phyloP scores from a whole-genome alignment of 345 rosid species.

The Turritis glabra region DNA sequence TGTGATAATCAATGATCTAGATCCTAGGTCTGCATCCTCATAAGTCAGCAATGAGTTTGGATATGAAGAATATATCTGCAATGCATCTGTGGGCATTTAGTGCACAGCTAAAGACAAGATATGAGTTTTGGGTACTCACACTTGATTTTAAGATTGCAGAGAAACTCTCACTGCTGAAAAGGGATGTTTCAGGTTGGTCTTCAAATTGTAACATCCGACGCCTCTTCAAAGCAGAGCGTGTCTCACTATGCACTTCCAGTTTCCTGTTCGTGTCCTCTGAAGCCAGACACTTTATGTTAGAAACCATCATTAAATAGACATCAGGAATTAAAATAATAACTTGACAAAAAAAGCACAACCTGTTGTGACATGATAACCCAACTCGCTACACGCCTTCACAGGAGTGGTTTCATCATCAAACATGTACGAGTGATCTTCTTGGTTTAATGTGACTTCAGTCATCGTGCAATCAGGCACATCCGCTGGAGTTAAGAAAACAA shows the following conservation, averaged over 20 bases:
- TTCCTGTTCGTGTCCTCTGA: constrained; percentile 59
- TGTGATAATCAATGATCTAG: neutral
- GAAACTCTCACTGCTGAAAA: constrained; percentile 61
- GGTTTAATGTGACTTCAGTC: constrained; percentile 64
- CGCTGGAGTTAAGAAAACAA: constrained; percentile 3
- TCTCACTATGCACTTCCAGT: constrained; percentile 50
- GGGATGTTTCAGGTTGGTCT: constrained; percentile 50
- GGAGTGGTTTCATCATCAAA: constrained; percentile 85
- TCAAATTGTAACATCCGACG: constrained; percentile 92
- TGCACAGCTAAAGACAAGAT: neutral
- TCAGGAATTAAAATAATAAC: neutral
- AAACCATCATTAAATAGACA: neutral
- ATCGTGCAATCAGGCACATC: constrained; percentile 36
- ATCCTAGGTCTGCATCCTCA: neutral
- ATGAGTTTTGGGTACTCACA: constrained; percentile 42
- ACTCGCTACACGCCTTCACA: constrained; percentile 77
- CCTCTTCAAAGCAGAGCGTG: constrained; percentile 67
- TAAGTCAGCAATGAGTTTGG: neutral
- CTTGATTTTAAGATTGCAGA: constrained; percentile 71
- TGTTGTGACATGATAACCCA: constrained; percentile 53
- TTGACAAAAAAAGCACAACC: constrained; percentile 40
- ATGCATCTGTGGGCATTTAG: neutral
- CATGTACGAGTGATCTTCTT: constrained; percentile 84
- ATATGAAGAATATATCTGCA: neutral
- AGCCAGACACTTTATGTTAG: constrained; percentile 26